These are phyloP conservation scores for Sporothrix humicola DNA, from an alignment of 2,329 filamentous ascomycete species.

Conservation along the genomic window DNA sequence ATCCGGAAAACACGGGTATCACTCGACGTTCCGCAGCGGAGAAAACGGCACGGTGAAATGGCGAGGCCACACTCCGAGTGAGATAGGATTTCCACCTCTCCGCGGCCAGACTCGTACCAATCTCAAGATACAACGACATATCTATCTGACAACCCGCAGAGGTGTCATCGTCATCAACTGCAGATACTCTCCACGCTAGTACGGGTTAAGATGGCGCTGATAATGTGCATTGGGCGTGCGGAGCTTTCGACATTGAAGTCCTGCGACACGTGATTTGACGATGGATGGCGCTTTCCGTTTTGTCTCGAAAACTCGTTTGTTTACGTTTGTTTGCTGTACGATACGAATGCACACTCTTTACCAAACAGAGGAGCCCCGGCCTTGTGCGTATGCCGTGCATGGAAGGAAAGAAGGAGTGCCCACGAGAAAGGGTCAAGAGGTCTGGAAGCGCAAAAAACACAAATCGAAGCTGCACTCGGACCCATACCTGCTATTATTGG, in stretches of 20 bases:
- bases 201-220: neutral
- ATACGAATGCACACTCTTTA: slow-evolving; percentile 10
- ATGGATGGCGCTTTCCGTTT: neutral
- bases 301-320: neutral
- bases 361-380: neutral
- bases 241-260: neutral
- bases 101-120: neutral
- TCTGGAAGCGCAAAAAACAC: slow-evolving; percentile 12
- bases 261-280: neutral
- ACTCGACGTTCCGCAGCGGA: neutral
- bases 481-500: slow-evolving; percentile 25
- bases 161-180: slow-evolving; percentile 19
- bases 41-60: neutral
- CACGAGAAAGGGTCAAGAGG: neutral
- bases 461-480: slow-evolving; percentile 1
- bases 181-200: neutral
- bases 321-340: slow-evolving; percentile 2
- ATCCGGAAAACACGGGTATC: neutral
- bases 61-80: neutral
- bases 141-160: too few relatives aligned
- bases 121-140: neutral
- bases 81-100: neutral
- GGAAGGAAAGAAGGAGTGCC: neutral
- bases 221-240: neutral
- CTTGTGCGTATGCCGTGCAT: neutral